phyloP scores from a whole-genome alignment of 345 rosid genomes.

The Gossypium raimondii region DNA sequence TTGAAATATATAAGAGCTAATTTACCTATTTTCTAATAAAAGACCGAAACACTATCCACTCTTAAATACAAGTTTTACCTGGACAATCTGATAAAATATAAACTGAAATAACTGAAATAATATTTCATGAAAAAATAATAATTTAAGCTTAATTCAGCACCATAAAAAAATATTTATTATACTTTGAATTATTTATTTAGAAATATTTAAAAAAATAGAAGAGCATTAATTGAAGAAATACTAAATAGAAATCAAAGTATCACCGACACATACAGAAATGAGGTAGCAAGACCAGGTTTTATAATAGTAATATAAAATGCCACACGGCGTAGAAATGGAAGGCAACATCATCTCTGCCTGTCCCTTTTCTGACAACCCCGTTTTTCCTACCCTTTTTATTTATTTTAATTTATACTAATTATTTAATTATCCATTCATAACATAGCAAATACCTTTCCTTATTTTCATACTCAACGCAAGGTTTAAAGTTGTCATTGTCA shows the following conservation, averaged over 20 bases:
- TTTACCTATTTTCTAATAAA: rapidly evolving
- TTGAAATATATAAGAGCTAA: too few species aligned
- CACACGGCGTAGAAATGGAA: neutral
- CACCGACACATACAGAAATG: neutral
- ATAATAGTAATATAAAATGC: neutral
- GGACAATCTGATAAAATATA: too few species aligned
- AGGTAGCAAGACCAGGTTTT: neutral
- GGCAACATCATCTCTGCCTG: neutral
- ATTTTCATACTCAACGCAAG: neutral
- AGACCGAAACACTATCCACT: rapidly evolving
- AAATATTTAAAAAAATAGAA: neutral
- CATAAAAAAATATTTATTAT: too few species aligned
- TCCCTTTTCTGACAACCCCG: neutral
- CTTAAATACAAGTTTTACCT: too few species aligned
- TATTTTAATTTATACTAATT: neutral
- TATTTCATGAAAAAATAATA: too few species aligned
- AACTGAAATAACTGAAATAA: too few species aligned
- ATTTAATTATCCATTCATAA: neutral
- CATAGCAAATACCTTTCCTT: neutral
- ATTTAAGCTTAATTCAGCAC: too few species aligned
- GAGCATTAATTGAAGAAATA: neutral
- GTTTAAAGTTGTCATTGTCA: too few species aligned
- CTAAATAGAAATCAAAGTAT: neutral
- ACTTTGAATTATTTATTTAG: too few species aligned
- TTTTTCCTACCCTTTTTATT: slow-evolving; percentile 1